Base-by-base conservation (phyloP, 768 basidiomycete genomes). In the Termitomyces sp. region DNA sequence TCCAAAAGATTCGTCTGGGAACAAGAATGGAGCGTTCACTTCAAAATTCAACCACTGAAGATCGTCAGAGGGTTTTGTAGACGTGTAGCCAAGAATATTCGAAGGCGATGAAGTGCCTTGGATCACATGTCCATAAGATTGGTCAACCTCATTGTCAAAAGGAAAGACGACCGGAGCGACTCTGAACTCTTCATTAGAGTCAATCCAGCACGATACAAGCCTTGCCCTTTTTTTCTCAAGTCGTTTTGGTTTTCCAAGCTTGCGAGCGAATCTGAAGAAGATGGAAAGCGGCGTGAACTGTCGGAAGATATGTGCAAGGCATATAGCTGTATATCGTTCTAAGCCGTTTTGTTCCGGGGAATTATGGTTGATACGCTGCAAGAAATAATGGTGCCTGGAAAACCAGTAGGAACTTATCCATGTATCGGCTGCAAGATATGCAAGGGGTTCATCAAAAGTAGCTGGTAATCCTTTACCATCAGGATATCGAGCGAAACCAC, bases 121-220 rank as follows among this genome's bases (percentile, higher is more conserved):
- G 0, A 30, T 48, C n/a, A 32, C 35, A 20, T 4, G 0, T 12
- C 50, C 32, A 16, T 36, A 52, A n/a, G 7, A 16, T n/a, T 13
- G 4, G 43, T 43, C 38, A 16, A 43, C 41, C 41, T 43, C 23
- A 26, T 55, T 44, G 20, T 57, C 30, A 9, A 58, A 35, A 0
- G 50, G 57, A 20, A 52, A 58, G 5, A 26, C 28, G 14, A 41
- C 38, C 0, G 57, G 57, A 18, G 50, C 41, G 7, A 23, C n/a
- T 28, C 43, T 38, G 40, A 58, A 41, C 10, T 40, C 1, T 28
- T 23, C 13, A 9, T n/a, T 44, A 4, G 57, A 51, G 20, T 58
- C 57, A 9, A 40, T 32, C 57, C 57, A 58, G 35, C 57, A 58
- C 9, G 57, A 58, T 1, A 58, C 57, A 28, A 58, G 50, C n/a